These are phyloP conservation scores for Conticribra weissflogii DNA, from an alignment of 108 stramenopile species.

Conservation along the genomic window DNA sequence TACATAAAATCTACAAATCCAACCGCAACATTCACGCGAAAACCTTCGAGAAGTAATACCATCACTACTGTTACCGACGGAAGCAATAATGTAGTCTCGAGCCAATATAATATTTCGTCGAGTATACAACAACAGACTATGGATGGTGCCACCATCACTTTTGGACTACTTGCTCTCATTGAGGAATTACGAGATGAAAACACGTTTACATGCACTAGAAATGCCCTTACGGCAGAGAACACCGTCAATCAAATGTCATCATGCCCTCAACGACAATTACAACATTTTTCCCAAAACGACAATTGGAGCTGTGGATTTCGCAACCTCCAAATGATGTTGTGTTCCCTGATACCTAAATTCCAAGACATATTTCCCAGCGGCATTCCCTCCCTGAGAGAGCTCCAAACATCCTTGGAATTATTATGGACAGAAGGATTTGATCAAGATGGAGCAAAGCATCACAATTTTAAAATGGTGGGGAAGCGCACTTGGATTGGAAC, in stretches of 20 bases:
- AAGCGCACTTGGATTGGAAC: conserved; percentile 68
- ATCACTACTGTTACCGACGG: neutral
- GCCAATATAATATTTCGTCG: too few relatives aligned
- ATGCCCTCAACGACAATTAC: conserved; percentile 33
- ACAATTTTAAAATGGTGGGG: conserved; percentile 50
- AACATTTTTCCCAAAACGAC: conserved; percentile 67
- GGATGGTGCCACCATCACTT: conserved; percentile 26
- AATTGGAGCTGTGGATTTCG: conserved; percentile 84
- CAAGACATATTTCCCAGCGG: conserved; percentile 42
- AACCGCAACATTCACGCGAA: neutral
- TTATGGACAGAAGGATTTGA: conserved; percentile 78
- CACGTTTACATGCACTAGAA: conserved; percentile 4
- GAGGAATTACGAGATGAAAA: neutral
- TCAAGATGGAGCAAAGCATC: conserved; percentile 66
- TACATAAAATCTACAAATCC: neutral
- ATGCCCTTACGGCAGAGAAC: conserved; percentile 6
- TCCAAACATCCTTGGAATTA: conserved; percentile 64
- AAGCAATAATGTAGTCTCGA: too few relatives aligned
- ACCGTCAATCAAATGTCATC: conserved; percentile 37
- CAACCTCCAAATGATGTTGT: conserved; percentile 81
- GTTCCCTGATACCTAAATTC: conserved; percentile 54
- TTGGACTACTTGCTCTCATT: conserved; percentile 11
- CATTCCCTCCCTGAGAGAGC: conserved; percentile 57
- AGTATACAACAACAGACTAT: neutral
- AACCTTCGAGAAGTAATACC: neutral